These are phyloP conservation scores for Lasiodiplodia hormozganensis DNA, from an alignment of 2,329 filamentous ascomycete genomes.

Conservation along the genomic window DNA sequence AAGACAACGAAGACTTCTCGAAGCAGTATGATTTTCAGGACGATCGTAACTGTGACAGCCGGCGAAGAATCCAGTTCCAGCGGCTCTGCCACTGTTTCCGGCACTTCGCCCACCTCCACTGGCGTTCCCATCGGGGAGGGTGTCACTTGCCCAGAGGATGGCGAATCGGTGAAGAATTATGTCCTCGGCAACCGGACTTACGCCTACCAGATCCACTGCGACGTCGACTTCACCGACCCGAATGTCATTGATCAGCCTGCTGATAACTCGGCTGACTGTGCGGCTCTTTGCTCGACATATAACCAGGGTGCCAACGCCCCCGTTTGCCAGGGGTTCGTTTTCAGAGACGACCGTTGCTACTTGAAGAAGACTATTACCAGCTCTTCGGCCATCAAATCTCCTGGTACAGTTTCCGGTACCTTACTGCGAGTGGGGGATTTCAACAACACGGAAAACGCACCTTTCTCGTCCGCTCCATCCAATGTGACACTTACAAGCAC, in stretches of 20 bases:
- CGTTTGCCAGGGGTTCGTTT: conserved; percentile 22
- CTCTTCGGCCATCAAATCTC: background rate
- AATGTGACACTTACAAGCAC: background rate
- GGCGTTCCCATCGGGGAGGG: background rate
- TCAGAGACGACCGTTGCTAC: background rate
- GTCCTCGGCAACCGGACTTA: conserved; percentile 16
- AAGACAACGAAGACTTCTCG: conserved; percentile 29
- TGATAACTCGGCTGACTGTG: conserved; percentile 19
- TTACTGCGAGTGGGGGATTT: background rate
- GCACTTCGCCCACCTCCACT: background rate
- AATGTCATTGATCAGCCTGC: conserved; percentile 7
- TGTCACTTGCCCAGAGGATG: conserved; percentile 22
- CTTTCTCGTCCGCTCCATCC: conserved; percentile 8
- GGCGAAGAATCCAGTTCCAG: conserved; percentile 2
- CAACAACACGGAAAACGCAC: background rate
- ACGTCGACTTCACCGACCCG: conserved; percentile 7
- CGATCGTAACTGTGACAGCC: conserved; percentile 33
- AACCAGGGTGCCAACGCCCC: background rate
- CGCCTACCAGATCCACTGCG: conserved; percentile 24
- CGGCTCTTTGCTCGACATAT: conserved; percentile 24
- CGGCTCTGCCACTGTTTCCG: conserved; percentile 3
- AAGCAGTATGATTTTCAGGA: conserved; percentile 33
- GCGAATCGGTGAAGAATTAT: conserved; percentile 17
- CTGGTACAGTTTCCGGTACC: background rate
- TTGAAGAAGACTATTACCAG: conserved; percentile 19